Evolutionary conservation across 805 yeast genomes (phyloP).

Genomic region (Wickerhamiella kurtzmanii): DNA sequence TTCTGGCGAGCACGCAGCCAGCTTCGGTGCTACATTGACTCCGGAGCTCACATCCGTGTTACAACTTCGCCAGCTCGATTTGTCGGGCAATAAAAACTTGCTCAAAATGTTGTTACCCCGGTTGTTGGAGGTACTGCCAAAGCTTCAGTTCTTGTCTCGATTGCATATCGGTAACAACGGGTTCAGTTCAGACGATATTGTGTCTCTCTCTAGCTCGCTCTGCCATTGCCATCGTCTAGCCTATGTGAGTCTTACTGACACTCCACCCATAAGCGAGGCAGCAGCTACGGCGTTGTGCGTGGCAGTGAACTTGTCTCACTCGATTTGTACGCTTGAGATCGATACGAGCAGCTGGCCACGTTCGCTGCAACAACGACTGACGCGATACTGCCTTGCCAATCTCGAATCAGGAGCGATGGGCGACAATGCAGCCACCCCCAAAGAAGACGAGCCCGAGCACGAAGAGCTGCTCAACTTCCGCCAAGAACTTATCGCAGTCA

Average conservation of each 20-base stretch:
- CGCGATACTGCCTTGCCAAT: slow-evolving; percentile 69
- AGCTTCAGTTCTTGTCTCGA: slow-evolving; percentile 48
- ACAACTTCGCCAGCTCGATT: slow-evolving; percentile 54
- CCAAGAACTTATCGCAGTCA: slow-evolving; percentile 12
- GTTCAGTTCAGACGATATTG: slow-evolving; percentile 41
- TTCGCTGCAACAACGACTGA: slow-evolving; percentile 54
- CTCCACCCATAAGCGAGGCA: slow-evolving; percentile 41
- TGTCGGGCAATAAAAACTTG: slow-evolving; percentile 53
- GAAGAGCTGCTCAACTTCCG: slow-evolving; percentile 13
- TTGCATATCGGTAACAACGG: slow-evolving; percentile 61
- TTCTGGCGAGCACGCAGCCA: slow-evolving; percentile 8
- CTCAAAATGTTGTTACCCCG: slow-evolving; percentile 50
- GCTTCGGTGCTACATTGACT: slow-evolving; percentile 23
- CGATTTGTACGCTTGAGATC: slow-evolving; percentile 55
- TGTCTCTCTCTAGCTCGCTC: slow-evolving; percentile 50
- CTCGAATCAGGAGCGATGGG: slow-evolving; percentile 32
- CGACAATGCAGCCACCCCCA: not conserved
- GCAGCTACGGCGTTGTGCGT: slow-evolving; percentile 54
- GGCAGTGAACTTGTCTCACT: slow-evolving; percentile 50
- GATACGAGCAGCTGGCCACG: slow-evolving; percentile 51
- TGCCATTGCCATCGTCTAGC: slow-evolving; percentile 54
- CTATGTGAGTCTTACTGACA: slow-evolving; percentile 58
- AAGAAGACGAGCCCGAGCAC: slow-evolving; percentile 8
- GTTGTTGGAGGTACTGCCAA: slow-evolving; percentile 52
- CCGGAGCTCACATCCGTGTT: slow-evolving; percentile 39